A percentile compares a stretch with the other conserved stretches of the same genome.
Conservation (phyloP, 2,329 filamentous ascomycete species). For the Microdochium bolleyi region DNA sequence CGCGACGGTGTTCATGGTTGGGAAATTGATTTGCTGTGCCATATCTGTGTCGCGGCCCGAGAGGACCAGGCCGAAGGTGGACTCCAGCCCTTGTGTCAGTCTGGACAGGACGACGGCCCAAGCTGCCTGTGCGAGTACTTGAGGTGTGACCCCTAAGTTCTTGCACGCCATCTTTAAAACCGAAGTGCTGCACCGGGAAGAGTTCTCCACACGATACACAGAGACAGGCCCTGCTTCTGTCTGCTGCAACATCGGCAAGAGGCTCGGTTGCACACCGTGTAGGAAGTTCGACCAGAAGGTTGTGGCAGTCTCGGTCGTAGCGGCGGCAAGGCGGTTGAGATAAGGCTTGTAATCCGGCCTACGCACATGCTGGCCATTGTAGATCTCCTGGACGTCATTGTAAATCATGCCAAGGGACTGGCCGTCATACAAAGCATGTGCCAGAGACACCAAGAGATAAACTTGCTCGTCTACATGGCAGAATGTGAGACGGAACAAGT, state of each 20-base stretch:
- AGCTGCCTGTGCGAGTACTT: constrained; percentile 67
- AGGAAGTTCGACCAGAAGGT: constrained; percentile 69
- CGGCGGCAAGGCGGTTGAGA: constrained; percentile 44
- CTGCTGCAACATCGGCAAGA: constrained; percentile 12
- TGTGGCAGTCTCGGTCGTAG: constrained; percentile 29
- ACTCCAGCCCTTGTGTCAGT: constrained; percentile 56
- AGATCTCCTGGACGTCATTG: constrained; percentile 59
- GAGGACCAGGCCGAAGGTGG: constrained; percentile 75
- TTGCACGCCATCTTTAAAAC: constrained; percentile 55
- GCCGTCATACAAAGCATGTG: constrained; percentile 86
- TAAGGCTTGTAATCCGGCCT: constrained; percentile 43
- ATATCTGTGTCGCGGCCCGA: constrained; percentile 74
- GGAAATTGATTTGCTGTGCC: constrained; percentile 65
- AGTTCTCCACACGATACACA: constrained; percentile 33
- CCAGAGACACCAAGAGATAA: constrained; percentile 60
- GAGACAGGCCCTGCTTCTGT: neutral
- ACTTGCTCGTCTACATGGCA: constrained; percentile 18
- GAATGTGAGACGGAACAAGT: constrained; percentile 43
- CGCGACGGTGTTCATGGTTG: constrained; percentile 85
- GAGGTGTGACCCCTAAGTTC: constrained; percentile 59
- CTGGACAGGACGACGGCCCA: constrained; percentile 67
- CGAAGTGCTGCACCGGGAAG: constrained; percentile 30
- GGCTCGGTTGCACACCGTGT: constrained; percentile 33
- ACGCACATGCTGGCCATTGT: constrained; percentile 32
- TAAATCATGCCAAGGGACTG: constrained; percentile 74